Evolutionary conservation across 768 basidiomycete species (phyloP).

Genomic region (Phylloporus rhodoxanthus): DNA sequence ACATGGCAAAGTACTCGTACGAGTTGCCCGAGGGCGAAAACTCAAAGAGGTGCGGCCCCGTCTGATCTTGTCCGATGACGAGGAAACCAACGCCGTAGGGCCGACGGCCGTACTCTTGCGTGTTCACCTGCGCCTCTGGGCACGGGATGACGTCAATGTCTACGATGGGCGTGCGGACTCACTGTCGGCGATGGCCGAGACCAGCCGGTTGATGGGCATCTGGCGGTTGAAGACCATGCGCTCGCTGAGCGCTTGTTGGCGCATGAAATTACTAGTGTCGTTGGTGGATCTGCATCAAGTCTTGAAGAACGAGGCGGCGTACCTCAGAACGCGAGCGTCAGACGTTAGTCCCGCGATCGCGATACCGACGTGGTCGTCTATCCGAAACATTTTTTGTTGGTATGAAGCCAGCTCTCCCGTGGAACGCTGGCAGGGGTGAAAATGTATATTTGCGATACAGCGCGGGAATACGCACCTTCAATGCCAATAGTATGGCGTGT

Average conservation of each 20-base stretch:
- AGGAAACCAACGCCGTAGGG: constrained; percentile 99
- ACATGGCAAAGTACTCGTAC: constrained; percentile 97
- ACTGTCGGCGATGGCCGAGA: constrained; percentile 94
- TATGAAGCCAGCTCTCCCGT: constrained; percentile 98
- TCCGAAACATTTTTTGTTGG: constrained; percentile 99
- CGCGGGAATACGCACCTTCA: constrained; percentile 60
- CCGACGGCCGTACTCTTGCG: constrained; percentile 94
- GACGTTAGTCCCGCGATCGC: constrained; percentile 98
- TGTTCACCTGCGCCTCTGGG: constrained; percentile 95
- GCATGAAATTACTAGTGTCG: constrained; percentile 87
- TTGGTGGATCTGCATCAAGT: not conserved
- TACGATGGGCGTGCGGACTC: constrained; percentile 29
- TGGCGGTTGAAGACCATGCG: constrained; percentile 95
- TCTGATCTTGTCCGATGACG: constrained; percentile 91
- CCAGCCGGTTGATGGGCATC: constrained; percentile 89
- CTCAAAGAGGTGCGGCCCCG: constrained; percentile 97
- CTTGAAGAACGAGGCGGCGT: not conserved
- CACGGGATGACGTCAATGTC: constrained; percentile 3
- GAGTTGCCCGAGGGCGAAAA: constrained; percentile 97
- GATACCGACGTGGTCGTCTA: constrained; percentile 99
- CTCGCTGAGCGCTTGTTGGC: constrained; percentile 94
- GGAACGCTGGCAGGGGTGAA: constrained; percentile 62
- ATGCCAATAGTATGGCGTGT: constrained; percentile 84
- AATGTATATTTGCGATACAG: not conserved
- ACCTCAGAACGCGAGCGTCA: constrained; percentile 97